Base-by-base conservation (phyloP, 768 basidiomycete species). In the Suillus paluster region DNA sequence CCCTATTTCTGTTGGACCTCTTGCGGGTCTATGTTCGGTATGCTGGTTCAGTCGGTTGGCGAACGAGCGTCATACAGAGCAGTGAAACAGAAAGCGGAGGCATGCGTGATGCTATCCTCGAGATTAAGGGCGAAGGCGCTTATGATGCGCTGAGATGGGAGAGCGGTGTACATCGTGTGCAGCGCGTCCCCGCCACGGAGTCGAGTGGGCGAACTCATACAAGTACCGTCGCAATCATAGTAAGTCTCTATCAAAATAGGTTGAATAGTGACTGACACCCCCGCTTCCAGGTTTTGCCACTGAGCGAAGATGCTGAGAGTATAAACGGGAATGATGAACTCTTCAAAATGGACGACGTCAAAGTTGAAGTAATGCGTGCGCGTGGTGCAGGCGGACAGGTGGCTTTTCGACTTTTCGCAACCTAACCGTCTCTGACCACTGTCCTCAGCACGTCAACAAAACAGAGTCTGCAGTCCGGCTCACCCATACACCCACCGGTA, bases 321-420 rank as follows among this genome's bases (percentile, higher is more conserved):
- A 71, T 74, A 33, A 75, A 72, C 4, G 54, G 57, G 44, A 77
- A 82, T 8, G 86, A 92, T n/a, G 83, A 88, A 19, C 80, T 96
- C 1, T 88, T 94, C 75, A 85, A 66, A 79, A 88, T 96, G 78
- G 90, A 91, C 58, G 97, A 99, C 55, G 86, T 99, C 34, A 90
- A 85, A 67, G 71, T 95, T 5, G 97, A 99, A 73, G 94, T 97
- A 52, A 97, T 98, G 95, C 88, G 97, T 27, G 86, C 97, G 0
- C 81, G 94, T n/a, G 97, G 97, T 27, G 97, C 97, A 8, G 97
- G 97, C 49, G 97, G 97, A 17, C 96, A 97, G 82, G 94, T 94
- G 63, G 79, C 68, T 11, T 23, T 36, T 46, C 23, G 12, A 30
- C 39, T 14, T 21, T 12, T 25, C 21, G 1, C 21, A 23, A 7